Conservation (phyloP, 2,329 filamentous ascomycete species). For the Onygenales sp. region DNA sequence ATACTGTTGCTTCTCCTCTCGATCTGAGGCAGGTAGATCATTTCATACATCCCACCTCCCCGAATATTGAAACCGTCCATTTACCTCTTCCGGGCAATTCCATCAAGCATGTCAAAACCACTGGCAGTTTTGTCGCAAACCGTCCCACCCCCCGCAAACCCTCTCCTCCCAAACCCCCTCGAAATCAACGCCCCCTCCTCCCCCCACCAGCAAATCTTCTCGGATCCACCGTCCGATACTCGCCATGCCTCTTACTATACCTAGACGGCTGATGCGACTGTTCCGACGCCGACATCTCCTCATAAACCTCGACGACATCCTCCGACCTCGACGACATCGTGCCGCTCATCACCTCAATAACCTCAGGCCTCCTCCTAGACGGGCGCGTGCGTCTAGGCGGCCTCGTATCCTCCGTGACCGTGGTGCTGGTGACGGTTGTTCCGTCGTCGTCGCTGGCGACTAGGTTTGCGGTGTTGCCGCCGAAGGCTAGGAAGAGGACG, state of each 20-base stretch:
- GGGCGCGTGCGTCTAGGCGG: constrained; percentile 4
- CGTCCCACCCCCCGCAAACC: neutral
- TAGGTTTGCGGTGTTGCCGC: constrained; percentile 23
- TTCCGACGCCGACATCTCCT: constrained; percentile 38
- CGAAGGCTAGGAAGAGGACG: constrained; percentile 42
- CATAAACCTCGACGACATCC: constrained; percentile 50
- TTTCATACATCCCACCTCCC: too few relatives aligned
- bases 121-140: too few relatives aligned
- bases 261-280: constrained; percentile 18
- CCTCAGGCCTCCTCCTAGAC: constrained; percentile 24
- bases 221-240: constrained; percentile 43
- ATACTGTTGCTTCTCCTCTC: too few relatives aligned
- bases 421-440: neutral
- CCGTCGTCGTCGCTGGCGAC: constrained; percentile 21
- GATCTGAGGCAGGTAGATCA: too few relatives aligned
- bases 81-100: too few relatives aligned
- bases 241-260: constrained; percentile 28
- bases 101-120: too few relatives aligned
- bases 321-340: constrained; percentile 27
- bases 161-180: neutral
- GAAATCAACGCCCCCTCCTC: constrained; percentile 12
- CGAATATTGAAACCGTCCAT: too few relatives aligned
- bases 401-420: constrained; percentile 5
- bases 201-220: constrained; percentile 16
- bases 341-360: constrained; percentile 31